Evolutionary conservation across 768 basidiomycete genomes (phyloP).

Genomic region (Calocera cornea): DNA sequence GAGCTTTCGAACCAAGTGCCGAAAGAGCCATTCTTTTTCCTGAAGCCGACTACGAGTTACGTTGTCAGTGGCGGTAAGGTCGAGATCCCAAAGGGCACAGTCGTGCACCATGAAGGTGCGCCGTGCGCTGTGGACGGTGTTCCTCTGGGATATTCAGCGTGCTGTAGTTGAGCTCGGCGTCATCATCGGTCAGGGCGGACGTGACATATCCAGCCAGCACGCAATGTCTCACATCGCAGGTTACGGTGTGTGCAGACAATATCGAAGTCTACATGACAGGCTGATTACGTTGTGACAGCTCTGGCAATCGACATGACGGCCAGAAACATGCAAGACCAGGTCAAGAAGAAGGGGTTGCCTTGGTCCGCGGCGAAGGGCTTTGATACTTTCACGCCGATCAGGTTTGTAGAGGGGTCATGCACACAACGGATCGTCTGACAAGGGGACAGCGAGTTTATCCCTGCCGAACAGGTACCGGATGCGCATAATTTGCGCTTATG

Average conservation of each 20-base stretch:
- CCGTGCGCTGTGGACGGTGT: not conserved
- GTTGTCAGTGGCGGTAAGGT: slow-evolving; percentile 60
- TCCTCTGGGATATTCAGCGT: not conserved
- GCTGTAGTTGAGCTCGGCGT: slow-evolving; percentile 83
- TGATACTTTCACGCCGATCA: slow-evolving; percentile 88
- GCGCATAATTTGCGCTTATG: slow-evolving; percentile 63
- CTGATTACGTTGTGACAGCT: slow-evolving; percentile 34
- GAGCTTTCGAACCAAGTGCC: slow-evolving; percentile 82
- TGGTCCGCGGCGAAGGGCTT: slow-evolving; percentile 97
- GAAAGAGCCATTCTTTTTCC: slow-evolving; percentile 94
- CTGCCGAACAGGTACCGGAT: slow-evolving; percentile 52
- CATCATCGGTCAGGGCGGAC: slow-evolving; percentile 78
- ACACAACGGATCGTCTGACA: not conserved
- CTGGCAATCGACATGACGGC: slow-evolving; percentile 95
- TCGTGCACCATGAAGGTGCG: slow-evolving; percentile 84
- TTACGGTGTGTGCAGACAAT: slow-evolving; percentile 45
- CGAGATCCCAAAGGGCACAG: slow-evolving; percentile 72
- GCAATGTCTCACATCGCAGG: slow-evolving; percentile 77
- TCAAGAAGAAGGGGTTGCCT: slow-evolving; percentile 86
- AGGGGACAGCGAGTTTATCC: slow-evolving; percentile 55
- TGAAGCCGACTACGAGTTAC: slow-evolving; percentile 92
- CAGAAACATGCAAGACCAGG: slow-evolving; percentile 84
- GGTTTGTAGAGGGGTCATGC: slow-evolving; percentile 34
- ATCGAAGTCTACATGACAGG: not conserved
- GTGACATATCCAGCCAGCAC: slow-evolving; percentile 60